Evolutionary conservation across 768 basidiomycete genomes (phyloP), one percentile per base, ranked within the genome.

Genomic region (Lentinula raphanica): DNA sequence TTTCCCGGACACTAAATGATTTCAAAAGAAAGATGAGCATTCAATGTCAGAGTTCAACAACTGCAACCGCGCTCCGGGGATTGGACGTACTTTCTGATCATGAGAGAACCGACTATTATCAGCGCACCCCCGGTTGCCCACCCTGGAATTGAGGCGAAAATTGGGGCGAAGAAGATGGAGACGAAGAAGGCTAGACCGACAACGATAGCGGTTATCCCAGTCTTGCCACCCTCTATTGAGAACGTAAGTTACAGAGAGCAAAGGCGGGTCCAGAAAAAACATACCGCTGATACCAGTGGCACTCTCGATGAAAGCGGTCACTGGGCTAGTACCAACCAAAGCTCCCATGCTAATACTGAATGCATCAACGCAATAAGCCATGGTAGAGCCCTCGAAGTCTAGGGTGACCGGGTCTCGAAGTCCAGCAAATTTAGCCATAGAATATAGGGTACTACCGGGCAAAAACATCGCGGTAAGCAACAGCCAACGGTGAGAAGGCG

Each of bases 381-480:
- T 75, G 12, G 86, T 90, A 17, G 87, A 89, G 61, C 85, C 83
- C 72, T 94, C 92, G 63, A 94, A 94, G 68, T 94, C 92, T 57
- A 92, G 76, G 25, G 91, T 92, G 13, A 90, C 82, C 1, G 87
- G 87, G 66, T 93, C 87, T 48, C 90, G 89, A 1, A 94, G 79
- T n/a, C 89, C 90, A 5, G 92, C 90, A 61, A 93, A 93, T 68
- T 89, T 92, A 54, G 90, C 89, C 92, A 94, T 93, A 38, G 92
- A 88, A 68, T 93, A 92, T 3, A 94, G 75, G 8, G 92, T 93
- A 66, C 92, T 87, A 28, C 74, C 78, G 58, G 77, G 73, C 70
- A 57, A 48, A 55, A 13, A 57, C 40, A 19, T 32, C 21, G 19
- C 31, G 39, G n/a, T 28, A 12, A 28, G 25, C 29, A 49, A 3